Base-by-base conservation (phyloP, 345 rosid species). In the Viola odorata region DNA sequence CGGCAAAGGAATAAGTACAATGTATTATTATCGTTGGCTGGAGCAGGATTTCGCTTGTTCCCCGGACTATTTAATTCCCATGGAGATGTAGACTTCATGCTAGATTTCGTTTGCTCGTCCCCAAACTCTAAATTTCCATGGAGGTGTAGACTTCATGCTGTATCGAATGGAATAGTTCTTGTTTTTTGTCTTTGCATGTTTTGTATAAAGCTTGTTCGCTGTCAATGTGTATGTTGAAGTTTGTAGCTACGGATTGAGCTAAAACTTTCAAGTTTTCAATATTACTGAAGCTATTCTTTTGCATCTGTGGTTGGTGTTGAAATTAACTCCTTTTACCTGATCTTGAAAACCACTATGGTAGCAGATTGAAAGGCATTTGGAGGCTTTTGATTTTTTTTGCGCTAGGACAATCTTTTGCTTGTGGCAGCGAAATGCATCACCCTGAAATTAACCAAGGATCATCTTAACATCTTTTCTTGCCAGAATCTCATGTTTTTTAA, bases 1-100 rank as follows among this genome's bases (percentile, higher is more conserved):
- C 55, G 36, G 41, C 39, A 8, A 41, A 42, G 12, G 50, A 61
- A 69, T 65, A 69, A 74, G 44, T 38, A 58, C 39, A 49, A 37
- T 45, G 51, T 37, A 23, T 41, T 16, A 32, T 53, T 23, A 23
- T 23, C 32, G 32, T 63, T 55, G 53, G 70, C 12, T 39, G 5
- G 53, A 38, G 60, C 54, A 47, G 47, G 55, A 57, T 49, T 65
- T 37, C 14, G 11, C 44, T 44, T 53, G 51, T 15, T 40, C 8
- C 4, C 37, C 7, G 3, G 6, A 40, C 38, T 41, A 44, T 36
- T 50, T 2, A 3, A 14, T n/a, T 61, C 5, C 14, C 42, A 37
- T 36, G 39, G 39, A 47, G 14, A 36, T 7, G 41, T 3, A 7
- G 12, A 23, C 9, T 45, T 50, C 50, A 47, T 9, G 13, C 4